These are phyloP conservation scores for Tothia fuscella DNA, from an alignment of 2,329 filamentous ascomycete genomes.

Conservation along the genomic window DNA sequence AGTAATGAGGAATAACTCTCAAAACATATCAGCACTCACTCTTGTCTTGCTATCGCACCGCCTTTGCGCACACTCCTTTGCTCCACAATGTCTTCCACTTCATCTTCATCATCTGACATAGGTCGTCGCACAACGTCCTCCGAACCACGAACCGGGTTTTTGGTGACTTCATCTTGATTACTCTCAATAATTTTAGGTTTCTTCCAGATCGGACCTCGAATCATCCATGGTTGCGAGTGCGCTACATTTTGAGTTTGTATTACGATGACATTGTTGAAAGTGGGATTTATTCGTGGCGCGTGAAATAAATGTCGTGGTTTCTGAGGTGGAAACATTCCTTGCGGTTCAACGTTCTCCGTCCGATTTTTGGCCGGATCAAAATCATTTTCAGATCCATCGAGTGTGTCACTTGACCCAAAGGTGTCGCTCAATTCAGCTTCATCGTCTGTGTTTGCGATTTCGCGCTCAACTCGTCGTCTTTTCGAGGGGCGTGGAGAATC, in stretches of 20 bases:
- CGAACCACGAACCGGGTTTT: slow-evolving; percentile 11
- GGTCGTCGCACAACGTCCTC: slow-evolving; percentile 8
- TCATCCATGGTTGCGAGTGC: slow-evolving; percentile 30
- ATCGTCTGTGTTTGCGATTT: slow-evolving; percentile 17
- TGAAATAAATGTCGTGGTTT: slow-evolving; percentile 33
- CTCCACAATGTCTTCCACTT: no score
- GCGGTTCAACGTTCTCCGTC: slow-evolving; percentile 6
- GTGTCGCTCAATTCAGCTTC: slow-evolving; percentile 14
- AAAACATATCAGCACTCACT: no score
- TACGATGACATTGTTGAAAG: slow-evolving; percentile 29
- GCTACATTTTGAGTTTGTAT: slow-evolving; percentile 31
- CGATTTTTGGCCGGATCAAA: slow-evolving; percentile 7
- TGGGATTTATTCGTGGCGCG: slow-evolving; percentile 27
- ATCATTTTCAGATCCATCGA: slow-evolving; percentile 15
- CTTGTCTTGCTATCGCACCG: no score
- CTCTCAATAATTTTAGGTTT: slow-evolving; percentile 18
- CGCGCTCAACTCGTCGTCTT: slow-evolving; percentile 22
- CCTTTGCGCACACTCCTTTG: no score
- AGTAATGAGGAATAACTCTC: no score
- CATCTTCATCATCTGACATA: neutral
- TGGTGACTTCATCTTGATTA: slow-evolving; percentile 19
- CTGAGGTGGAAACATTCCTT: slow-evolving; percentile 13
- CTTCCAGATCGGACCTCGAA: slow-evolving; percentile 37
- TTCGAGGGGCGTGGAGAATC: slow-evolving; percentile 25
- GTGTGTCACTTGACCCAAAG: slow-evolving; percentile 14